phyloP scores from a whole-genome alignment of 1,284 basidiomycete genomes.

The Ustilago hordei region DNA sequence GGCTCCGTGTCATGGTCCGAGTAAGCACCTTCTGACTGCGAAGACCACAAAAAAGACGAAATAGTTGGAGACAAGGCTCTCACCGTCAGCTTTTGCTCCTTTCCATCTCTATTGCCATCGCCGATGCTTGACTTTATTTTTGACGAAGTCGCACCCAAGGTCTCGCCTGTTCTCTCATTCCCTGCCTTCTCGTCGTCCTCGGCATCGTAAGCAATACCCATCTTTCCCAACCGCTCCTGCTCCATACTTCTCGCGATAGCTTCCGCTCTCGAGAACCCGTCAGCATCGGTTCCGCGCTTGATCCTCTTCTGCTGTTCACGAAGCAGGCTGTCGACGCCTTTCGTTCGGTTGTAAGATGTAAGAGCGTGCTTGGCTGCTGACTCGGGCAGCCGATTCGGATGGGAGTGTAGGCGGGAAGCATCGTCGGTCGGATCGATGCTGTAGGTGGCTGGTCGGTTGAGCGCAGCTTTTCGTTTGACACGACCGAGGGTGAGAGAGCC shows the following conservation, averaged over 20 bases:
- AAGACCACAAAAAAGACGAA: constrained; percentile 46
- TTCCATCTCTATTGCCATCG: not conserved
- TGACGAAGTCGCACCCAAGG: not conserved
- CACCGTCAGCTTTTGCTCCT: constrained; percentile 25
- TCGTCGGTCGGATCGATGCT: constrained; percentile 46
- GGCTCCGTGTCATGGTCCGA: constrained; percentile 15
- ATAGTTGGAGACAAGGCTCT: constrained; percentile 42
- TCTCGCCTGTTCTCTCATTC: not conserved
- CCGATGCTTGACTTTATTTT: constrained; percentile 1
- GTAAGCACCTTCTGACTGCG: constrained; percentile 31
- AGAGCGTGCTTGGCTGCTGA: constrained; percentile 10
- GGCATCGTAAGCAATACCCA: constrained; percentile 26
- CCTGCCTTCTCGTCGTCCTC: not conserved
- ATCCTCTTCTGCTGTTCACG: constrained; percentile 27
- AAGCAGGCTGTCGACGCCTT: constrained; percentile 17
- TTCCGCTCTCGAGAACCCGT: constrained; percentile 43
- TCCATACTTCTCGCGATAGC: constrained; percentile 43
- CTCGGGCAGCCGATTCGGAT: constrained; percentile 23
- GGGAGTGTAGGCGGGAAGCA: constrained; percentile 21
- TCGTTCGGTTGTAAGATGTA: constrained; percentile 2
- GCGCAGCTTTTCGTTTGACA: constrained; percentile 34
- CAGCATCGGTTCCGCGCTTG: constrained; percentile 33
- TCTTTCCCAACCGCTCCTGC: constrained; percentile 28
- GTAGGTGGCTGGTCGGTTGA: constrained; percentile 33
- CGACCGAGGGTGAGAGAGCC: constrained; percentile 31